Evolutionary conservation across 192 early-diverging fungal species (phyloP).

Genomic region (Diversispora epigaea): DNA sequence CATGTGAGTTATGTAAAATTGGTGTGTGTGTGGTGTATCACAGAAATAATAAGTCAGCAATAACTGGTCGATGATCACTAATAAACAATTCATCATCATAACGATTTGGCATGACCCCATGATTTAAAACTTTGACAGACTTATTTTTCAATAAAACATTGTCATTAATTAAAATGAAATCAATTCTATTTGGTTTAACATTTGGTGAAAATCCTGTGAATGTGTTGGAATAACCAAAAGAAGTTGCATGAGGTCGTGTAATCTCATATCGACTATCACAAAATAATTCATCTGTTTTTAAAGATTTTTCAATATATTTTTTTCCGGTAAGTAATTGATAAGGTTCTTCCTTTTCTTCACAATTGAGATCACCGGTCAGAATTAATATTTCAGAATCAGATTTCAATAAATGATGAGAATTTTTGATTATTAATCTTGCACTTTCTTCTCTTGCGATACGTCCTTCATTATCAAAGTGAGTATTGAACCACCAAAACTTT

Average conservation of each 20-base stretch:
- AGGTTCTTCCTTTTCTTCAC: conserved; percentile 28
- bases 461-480: conserved; percentile 39
- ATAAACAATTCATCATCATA: conserved; percentile 41
- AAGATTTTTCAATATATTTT: conserved; percentile 3
- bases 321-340: conserved; percentile 35
- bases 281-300: conserved; percentile 11
- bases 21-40: neutral
- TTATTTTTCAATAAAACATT: neutral
- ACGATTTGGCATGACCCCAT: conserved; percentile 35
- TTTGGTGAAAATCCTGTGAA: conserved; percentile 40
- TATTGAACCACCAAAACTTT: conserved; percentile 35
- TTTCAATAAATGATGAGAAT: neutral
- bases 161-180: conserved; percentile 37
- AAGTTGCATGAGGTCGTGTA: neutral
- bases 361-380: conserved; percentile 41
- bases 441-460: conserved; percentile 31
- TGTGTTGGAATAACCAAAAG: conserved; percentile 37
- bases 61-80: conserved; percentile 46
- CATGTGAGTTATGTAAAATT: no score
- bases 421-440: conserved; percentile 31
- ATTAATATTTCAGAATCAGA: conserved; percentile 12
- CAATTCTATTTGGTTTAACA: conserved; percentile 30
- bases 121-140: conserved; percentile 14
- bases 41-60: conserved; percentile 30
- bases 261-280: conserved; percentile 39